phyloP scores from a whole-genome alignment of 352 stramenopile species.

The Phytophthora syringae region DNA sequence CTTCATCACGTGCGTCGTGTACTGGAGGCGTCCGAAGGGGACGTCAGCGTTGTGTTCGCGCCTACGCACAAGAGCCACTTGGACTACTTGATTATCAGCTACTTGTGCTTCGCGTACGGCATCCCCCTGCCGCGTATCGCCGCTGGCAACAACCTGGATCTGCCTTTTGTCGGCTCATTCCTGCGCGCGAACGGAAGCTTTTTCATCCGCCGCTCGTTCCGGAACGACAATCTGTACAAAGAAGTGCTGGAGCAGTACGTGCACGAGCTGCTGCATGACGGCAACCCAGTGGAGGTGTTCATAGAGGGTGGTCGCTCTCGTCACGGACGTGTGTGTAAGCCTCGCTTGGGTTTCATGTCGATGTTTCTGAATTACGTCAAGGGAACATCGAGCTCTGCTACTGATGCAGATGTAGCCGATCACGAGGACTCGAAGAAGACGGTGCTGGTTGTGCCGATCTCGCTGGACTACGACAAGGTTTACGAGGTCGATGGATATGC shows the following conservation, averaged over 20 bases:
- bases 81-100: conserved; percentile 92
- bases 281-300: conserved; percentile 90
- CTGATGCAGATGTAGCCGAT: conserved; percentile 22
- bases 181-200: conserved; percentile 89
- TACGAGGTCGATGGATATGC: conserved; percentile 90
- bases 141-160: conserved; percentile 88
- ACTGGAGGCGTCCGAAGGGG: conserved; percentile 49
- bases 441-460: conserved; percentile 85
- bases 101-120: conserved; percentile 89
- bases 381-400: conserved; percentile 5
- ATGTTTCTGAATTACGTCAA: conserved; percentile 78
- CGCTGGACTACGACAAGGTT: conserved; percentile 90
- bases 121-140: conserved; percentile 87
- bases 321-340: conserved; percentile 79
- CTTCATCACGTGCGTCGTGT: conserved; percentile 62
- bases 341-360: conserved; percentile 70
- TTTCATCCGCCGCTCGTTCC: conserved; percentile 89
- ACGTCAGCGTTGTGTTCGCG: conserved; percentile 83
- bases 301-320: conserved; percentile 88
- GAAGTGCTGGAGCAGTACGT: conserved; percentile 88
- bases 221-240: conserved; percentile 79
- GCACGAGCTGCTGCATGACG: conserved; percentile 79
- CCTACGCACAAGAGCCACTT: conserved; percentile 91
- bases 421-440: conserved; percentile 43
- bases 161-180: conserved; percentile 82